Base-by-base conservation (phyloP, 202 grass and related monocot genomes). In the Saccharum hybrid region DNA sequence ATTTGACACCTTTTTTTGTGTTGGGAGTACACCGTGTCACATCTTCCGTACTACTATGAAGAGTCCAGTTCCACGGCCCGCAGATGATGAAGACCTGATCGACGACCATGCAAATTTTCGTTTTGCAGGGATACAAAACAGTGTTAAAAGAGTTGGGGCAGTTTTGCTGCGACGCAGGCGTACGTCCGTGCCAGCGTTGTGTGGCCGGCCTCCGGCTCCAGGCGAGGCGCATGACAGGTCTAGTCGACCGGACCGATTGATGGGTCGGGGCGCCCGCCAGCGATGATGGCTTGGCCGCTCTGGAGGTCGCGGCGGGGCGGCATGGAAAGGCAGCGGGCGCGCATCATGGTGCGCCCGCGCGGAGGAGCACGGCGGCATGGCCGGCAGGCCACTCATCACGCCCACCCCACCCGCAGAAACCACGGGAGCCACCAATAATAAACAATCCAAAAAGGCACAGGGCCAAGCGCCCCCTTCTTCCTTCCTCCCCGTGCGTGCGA, bases 321-420 rank as follows among this genome's bases (percentile, higher is more conserved):
- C 78, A 48, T 31, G 70, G 63, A 71, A 84, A 39, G 82, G 77
- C 54, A 18, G 13, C 67, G 66, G n/a, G 68, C n/a, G 46, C 57
- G 68, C 75, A 84, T 80, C 60, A 75, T 76, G 70, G 31, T 80
- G 86, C 81, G n/a, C 69, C 76, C 75, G 81, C 63, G 15, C 16
- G 51, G 63, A 80, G 76, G 76, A 56, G 74, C 82, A 88, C 33
- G 34, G 6, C 49, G 76, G 21, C 7, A 80, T 68, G 62, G 63
- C 23, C 67, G 54, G n/a, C 54, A 0, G 40, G 1, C 70, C 76
- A 82, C 83, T 87, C 80, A 87, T 87, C 6, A 51, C 76, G 6
- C 2, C 82, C 12, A 31, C 39, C 40, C 6, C 48, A 8, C 75
- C n/a, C 31, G 72, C 31, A 38, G 2, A 10, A 45, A 63, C 16